phyloP scores from a whole-genome alignment of 1,139 yeast species.

The Lodderomyces beijingensis region DNA sequence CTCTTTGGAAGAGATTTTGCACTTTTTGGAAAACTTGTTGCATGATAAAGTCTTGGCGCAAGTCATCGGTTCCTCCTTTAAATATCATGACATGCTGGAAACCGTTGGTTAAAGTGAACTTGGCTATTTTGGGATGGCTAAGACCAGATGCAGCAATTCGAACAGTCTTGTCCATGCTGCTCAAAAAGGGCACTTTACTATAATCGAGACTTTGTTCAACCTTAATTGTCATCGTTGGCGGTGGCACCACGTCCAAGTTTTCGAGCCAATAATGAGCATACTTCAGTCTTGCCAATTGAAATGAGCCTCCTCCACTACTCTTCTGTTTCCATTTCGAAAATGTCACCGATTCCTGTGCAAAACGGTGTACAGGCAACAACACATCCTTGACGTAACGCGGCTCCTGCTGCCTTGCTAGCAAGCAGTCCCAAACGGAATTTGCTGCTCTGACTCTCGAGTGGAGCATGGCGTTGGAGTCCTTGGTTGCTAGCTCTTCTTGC shows the following conservation, averaged over 20 bases:
- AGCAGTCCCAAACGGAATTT: constrained; percentile 37
- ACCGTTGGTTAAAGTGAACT: constrained; percentile 56
- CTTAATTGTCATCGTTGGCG: constrained; percentile 57
- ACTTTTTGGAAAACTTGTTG: constrained; percentile 93
- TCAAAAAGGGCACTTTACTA: constrained; percentile 44
- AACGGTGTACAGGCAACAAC: constrained; percentile 39
- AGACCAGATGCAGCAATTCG: constrained; percentile 73
- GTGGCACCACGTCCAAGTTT: constrained; percentile 52
- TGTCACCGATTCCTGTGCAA: constrained; percentile 48
- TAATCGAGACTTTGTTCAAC: constrained; percentile 46
- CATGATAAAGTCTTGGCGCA: constrained; percentile 95
- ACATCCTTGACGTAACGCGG: constrained; percentile 7
- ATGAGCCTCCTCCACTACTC: constrained; percentile 26
- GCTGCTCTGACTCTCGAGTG: constrained; percentile 51
- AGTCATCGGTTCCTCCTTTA: constrained; percentile 86
- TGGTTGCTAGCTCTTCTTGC: constrained; percentile 33
- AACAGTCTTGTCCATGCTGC: constrained; percentile 40
- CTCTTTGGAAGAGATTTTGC: constrained; percentile 57
- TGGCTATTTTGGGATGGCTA: constrained; percentile 79
- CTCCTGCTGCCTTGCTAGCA: constrained; percentile 6
- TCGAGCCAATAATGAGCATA: constrained; percentile 56
- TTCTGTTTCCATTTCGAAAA: constrained; percentile 48
- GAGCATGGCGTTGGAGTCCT: constrained; percentile 30
- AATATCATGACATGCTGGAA: constrained; percentile 52
- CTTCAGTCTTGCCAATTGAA: constrained; percentile 31